Conservation (phyloP, 805 yeast genomes). For the Myxozyma mucilagina region DNA sequence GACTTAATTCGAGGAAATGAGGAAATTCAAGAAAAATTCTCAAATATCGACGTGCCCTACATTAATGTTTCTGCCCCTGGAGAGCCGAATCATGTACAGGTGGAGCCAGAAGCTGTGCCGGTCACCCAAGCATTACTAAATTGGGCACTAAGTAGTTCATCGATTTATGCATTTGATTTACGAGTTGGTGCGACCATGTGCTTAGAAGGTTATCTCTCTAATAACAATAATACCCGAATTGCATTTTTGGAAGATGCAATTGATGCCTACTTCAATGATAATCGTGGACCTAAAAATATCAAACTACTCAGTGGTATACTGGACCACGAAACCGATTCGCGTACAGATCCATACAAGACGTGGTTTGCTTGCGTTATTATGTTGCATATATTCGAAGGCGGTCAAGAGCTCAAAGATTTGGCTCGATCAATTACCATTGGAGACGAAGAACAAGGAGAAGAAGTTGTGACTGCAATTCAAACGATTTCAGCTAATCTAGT, state of each 20-base stretch:
- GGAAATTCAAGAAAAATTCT: slow-evolving; percentile 66
- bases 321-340: slow-evolving; percentile 70
- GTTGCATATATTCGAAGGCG: slow-evolving; percentile 59
- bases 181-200: slow-evolving; percentile 70
- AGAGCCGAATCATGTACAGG: slow-evolving; percentile 35
- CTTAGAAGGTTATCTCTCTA: slow-evolving; percentile 65
- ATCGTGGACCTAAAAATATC: slow-evolving; percentile 38
- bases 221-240: slow-evolving; percentile 60
- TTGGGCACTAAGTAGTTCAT: slow-evolving; percentile 78
- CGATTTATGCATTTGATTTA: slow-evolving; percentile 81
- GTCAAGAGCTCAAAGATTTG: slow-evolving; percentile 49
- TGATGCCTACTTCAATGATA: slow-evolving; percentile 24
- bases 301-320: slow-evolving; percentile 71
- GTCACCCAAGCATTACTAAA: slow-evolving; percentile 72
- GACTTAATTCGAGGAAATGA: slow-evolving; percentile 69
- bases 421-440: slow-evolving; percentile 60
- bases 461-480: slow-evolving; percentile 66
- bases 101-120: slow-evolving; percentile 52
- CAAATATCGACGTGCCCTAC: slow-evolving; percentile 88
- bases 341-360: slow-evolving; percentile 78
- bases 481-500: slow-evolving; percentile 74
- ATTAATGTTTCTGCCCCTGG: slow-evolving; percentile 68
- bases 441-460: slow-evolving; percentile 55
- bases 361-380: slow-evolving; percentile 81
- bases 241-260: slow-evolving; percentile 71